Conservation (phyloP, 306 rosid species). For the Prunus mongolica region DNA sequence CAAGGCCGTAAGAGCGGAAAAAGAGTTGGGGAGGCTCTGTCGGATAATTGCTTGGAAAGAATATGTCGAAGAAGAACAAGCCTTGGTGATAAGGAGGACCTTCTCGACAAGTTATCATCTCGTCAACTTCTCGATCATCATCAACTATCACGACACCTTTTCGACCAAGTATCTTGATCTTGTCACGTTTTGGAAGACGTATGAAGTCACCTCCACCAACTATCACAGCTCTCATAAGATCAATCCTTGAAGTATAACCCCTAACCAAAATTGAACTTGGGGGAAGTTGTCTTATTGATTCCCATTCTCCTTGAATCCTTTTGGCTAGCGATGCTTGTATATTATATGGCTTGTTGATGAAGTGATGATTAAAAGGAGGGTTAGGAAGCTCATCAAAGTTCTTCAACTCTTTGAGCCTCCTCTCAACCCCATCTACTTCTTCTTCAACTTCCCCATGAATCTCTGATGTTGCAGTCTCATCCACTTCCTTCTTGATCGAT, state of each 20-base stretch:
- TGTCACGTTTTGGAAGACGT: too few relatives aligned
- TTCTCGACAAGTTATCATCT: neutral
- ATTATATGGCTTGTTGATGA: neutral
- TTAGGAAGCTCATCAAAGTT: constrained; percentile 9
- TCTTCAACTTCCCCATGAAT: constrained; percentile 36
- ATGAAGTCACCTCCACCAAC: neutral
- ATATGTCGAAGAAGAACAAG: constrained; percentile 36
- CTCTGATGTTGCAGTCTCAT: neutral
- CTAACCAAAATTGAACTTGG: constrained; percentile 17
- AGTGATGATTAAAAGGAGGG: constrained; percentile 17
- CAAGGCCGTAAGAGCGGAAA: constrained; percentile 13
- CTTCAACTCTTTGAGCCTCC: neutral
- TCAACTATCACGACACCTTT: too few relatives aligned
- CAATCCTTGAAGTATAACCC: constrained; percentile 15
- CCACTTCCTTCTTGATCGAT: neutral
- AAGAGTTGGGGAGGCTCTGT: constrained; percentile 4
- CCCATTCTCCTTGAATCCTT: constrained; percentile 12
- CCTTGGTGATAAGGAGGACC: constrained; percentile 17
- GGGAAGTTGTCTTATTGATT: neutral
- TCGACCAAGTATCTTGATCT: too few relatives aligned
- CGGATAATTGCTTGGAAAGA: constrained; percentile 23
- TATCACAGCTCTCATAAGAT: constrained; percentile 31
- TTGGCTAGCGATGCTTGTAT: too few relatives aligned
- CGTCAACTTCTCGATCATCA: too few relatives aligned
- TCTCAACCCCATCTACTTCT: constrained; percentile 13